Evolutionary conservation across 83 land plant species (phyloP), one percentile per base, ranked within the genome.

Genomic region (Picea abies): DNA sequence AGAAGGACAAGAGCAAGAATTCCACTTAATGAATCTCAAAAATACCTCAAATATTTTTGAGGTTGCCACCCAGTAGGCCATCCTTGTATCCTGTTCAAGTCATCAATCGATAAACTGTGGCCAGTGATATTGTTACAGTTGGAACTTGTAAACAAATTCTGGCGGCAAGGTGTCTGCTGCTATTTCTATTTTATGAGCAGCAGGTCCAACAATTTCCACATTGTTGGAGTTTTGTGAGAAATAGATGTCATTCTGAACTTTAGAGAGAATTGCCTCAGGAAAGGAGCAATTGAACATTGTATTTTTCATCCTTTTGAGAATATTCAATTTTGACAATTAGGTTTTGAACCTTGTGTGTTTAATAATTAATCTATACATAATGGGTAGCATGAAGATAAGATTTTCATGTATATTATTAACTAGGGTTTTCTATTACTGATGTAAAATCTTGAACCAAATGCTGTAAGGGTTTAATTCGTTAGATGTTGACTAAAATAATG

Each of bases 1-100:
- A 85, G 47, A 85, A 64, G 44, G 69, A 85, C 63, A 81, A 82
- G 14, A 84, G 80, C 70, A 79, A 79, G 23, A 73, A 26, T 14
- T 23, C 58, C 11, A 44, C 77, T 73, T 68, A 29, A 37, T 69
- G 19, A 35, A 68, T 68, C 35, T 16, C 19, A 19, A 35, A 16
- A 19, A 17, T 35, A 35, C 20, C 7, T 37, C 16, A 14, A 5
- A 4, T 32, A 0, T 12, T 11, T 26, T 68, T 29, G 71, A 32
- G 25, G 58, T 37, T 75, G 58, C 60, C 37, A 26, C 15, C 11
- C 11, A 75, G 17, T 39, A 39, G 0, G 11, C 16, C 15, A 35
- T 35, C 4, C 70, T 75, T 76, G n/a, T 41, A 23, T 44, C 26
- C 69, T n/a, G 25, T 66, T 66, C 10, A 66, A 22, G 11, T 66